phyloP scores from a whole-genome alignment of 805 yeast species.

The Wickerhamomyces subpelliculosus region DNA sequence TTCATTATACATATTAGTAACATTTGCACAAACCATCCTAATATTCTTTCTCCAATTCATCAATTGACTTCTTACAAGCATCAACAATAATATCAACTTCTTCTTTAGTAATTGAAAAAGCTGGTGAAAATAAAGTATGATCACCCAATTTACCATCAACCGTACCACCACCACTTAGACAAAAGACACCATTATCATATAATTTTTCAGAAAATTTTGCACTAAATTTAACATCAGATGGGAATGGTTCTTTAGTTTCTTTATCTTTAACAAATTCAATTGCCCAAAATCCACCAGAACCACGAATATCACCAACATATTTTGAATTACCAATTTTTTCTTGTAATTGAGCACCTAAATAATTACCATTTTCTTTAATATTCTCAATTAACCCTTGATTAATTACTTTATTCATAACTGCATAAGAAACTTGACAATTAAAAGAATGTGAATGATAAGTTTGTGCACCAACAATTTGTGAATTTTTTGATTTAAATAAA shows the following conservation, averaged over 20 bases:
- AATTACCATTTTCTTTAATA: constrained; percentile 35
- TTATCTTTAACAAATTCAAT: constrained; percentile 43
- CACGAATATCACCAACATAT: constrained; percentile 46
- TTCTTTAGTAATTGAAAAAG: constrained; percentile 31
- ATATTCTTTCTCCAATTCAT: constrained; percentile 15
- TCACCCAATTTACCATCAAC: constrained; percentile 36
- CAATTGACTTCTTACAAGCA: constrained; percentile 15
- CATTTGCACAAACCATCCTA: too few relatives aligned
- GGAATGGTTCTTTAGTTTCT: constrained; percentile 39
- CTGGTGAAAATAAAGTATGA: constrained; percentile 40
- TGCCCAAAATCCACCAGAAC: constrained; percentile 50
- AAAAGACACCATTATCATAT: constrained; percentile 33
- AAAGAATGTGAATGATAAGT: constrained; percentile 42
- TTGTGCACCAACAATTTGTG: constrained; percentile 36
- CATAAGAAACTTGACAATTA: constrained; percentile 39
- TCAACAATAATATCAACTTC: constrained; percentile 30
- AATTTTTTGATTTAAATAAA: constrained; percentile 21
- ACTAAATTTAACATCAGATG: constrained; percentile 22
- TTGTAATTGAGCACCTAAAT: constrained; percentile 31
- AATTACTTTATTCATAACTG: constrained; percentile 36
- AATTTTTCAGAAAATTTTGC: constrained; percentile 27
- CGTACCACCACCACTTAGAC: constrained; percentile 34
- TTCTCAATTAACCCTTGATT: constrained; percentile 31
- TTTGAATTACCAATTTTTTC: constrained; percentile 23
- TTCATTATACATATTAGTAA: too few relatives aligned